phyloP scores from a whole-genome alignment of 1,139 yeast genomes.

The Saccharomyces hybrid region DNA sequence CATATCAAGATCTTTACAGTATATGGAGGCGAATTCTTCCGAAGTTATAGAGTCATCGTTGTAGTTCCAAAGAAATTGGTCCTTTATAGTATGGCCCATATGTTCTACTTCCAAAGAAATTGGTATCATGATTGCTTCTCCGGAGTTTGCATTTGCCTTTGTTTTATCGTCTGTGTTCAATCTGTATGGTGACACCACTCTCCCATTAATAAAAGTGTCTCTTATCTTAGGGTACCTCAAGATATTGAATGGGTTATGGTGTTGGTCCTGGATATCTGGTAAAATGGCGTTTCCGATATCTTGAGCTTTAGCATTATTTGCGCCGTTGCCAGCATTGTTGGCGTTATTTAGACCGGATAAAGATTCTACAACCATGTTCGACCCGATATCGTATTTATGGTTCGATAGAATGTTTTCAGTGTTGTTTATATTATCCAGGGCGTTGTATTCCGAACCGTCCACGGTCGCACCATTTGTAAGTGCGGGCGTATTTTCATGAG shows the following conservation, averaged over 20 bases:
- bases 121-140: constrained; percentile 53
- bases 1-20: constrained; percentile 77
- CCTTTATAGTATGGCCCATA: constrained; percentile 59
- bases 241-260: constrained; percentile 26
- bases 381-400: neutral
- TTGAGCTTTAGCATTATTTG: constrained; percentile 6
- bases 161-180: constrained; percentile 12
- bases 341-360: neutral
- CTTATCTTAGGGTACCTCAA: constrained; percentile 30
- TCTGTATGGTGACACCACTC: constrained; percentile 28
- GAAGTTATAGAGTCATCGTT: constrained; percentile 76
- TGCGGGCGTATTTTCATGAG: constrained; percentile 14
- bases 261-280: constrained; percentile 28
- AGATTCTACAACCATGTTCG: neutral
- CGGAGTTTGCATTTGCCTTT: constrained; percentile 6
- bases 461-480: neutral
- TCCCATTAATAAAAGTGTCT: constrained; percentile 30
- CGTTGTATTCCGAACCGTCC: constrained; percentile 3
- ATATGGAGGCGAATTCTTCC: constrained; percentile 68
- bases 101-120: constrained; percentile 69
- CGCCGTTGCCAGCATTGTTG: neutral
- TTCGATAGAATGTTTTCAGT: neutral
- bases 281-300: constrained; percentile 18
- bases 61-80: constrained; percentile 84
- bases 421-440: constrained; percentile 14